These are phyloP conservation scores for Sophora flavescens DNA, from an alignment of 306 rosid genomes.

Conservation along the genomic window DNA sequence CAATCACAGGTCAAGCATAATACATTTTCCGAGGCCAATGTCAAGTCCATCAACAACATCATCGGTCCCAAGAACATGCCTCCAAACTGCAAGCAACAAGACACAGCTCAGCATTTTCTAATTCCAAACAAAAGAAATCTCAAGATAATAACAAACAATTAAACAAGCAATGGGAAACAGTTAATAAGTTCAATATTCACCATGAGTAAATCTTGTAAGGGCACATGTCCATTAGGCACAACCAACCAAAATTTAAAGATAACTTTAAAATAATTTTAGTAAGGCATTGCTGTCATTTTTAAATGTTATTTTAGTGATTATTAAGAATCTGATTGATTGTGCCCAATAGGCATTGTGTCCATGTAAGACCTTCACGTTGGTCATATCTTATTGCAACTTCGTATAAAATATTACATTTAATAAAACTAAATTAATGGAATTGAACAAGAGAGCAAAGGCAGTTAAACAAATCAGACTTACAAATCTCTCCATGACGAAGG, in stretches of 20 bases:
- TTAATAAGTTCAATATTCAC: constrained; percentile 15
- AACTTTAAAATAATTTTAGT: no score
- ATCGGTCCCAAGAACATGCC: constrained; percentile 80
- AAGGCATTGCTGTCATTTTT: no score
- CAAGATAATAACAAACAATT: background rate
- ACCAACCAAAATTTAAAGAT: no score
- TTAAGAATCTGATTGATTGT: no score
- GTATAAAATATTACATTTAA: background rate
- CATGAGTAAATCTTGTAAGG: no score
- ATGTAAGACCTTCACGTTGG: no score
- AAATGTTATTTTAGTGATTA: no score
- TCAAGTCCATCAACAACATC: constrained; percentile 78
- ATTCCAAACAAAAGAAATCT: constrained; percentile 24
- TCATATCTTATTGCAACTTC: constrained; percentile 7
- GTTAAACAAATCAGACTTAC: constrained; percentile 53
- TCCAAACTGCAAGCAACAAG: constrained; percentile 89
- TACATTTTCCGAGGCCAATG: constrained; percentile 96
- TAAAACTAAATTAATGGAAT: constrained; percentile 20
- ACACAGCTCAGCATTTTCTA: constrained; percentile 44
- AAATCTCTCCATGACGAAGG: constrained; percentile 96
- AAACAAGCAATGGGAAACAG: background rate
- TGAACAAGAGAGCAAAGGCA: background rate
- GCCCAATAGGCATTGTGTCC: no score
- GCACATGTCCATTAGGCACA: no score
- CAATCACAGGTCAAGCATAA: constrained; percentile 25